These are phyloP conservation scores for Scleromitrula shiraiana DNA, from an alignment of 2,329 filamentous ascomycete species.

Conservation along the genomic window DNA sequence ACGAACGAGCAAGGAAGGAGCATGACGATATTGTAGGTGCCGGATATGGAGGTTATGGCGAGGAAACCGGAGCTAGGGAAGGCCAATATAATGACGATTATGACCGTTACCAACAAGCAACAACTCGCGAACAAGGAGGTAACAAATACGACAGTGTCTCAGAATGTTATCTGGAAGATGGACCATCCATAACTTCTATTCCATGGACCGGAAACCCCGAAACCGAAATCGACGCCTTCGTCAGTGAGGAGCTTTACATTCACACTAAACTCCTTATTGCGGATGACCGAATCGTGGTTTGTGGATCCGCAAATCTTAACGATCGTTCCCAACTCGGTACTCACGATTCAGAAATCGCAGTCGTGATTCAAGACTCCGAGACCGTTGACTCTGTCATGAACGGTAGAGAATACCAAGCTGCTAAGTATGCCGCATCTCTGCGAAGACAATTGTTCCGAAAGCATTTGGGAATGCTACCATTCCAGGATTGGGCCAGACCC, in stretches of 20 bases:
- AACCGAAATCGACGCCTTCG: slow-evolving; percentile 51
- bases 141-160: slow-evolving; percentile 69
- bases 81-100: slow-evolving; percentile 31
- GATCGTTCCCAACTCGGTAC: slow-evolving; percentile 68
- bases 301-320: slow-evolving; percentile 57
- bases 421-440: slow-evolving; percentile 69
- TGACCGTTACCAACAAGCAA: slow-evolving; percentile 61
- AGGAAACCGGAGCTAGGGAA: slow-evolving; percentile 29
- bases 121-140: slow-evolving; percentile 44
- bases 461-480: slow-evolving; percentile 74
- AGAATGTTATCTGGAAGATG: slow-evolving; percentile 75
- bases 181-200: slow-evolving; percentile 55
- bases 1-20: slow-evolving; percentile 57
- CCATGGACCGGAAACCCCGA: slow-evolving; percentile 49
- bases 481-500: slow-evolving; percentile 60
- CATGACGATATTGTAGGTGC: slow-evolving; percentile 50
- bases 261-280: slow-evolving; percentile 69
- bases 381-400: slow-evolving; percentile 66
- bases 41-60: slow-evolving; percentile 34
- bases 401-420: slow-evolving; percentile 62
- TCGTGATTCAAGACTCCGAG: slow-evolving; percentile 73
- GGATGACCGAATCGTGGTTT: slow-evolving; percentile 75
- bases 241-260: slow-evolving; percentile 55
- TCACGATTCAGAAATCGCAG: slow-evolving; percentile 85
- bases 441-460: slow-evolving; percentile 84